Conservation (phyloP, 148 eudicot genomes). For the Nyssa sinensis region DNA sequence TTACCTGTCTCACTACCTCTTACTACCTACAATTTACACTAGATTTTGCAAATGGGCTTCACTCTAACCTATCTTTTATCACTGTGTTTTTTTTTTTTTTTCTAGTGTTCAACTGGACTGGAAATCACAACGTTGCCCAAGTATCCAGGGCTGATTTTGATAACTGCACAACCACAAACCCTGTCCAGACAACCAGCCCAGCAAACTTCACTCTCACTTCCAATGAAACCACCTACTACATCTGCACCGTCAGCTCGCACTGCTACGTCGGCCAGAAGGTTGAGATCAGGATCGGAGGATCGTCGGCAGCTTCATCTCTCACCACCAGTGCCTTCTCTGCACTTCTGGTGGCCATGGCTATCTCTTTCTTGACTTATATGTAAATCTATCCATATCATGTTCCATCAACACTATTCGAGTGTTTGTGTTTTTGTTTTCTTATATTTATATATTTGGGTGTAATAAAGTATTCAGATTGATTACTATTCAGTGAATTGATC, state of each 20-base stretch:
- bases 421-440: no score
- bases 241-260: constrained; percentile 5
- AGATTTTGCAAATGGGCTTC: not conserved
- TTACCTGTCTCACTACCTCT: no score
- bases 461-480: not conserved
- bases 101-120: constrained; percentile 16
- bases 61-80: not conserved
- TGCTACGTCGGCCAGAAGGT: not conserved
- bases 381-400: not conserved
- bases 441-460: not conserved
- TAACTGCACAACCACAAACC: not conserved
- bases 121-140: constrained; percentile 9
- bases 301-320: not conserved
- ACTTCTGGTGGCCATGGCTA: not conserved
- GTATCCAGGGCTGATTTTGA: not conserved
- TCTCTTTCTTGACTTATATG: constrained; percentile 8
- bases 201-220: not conserved
- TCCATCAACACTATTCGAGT: no score
- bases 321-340: not conserved
- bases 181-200: constrained; percentile 9
- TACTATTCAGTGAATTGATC: not conserved
- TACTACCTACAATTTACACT: not conserved
- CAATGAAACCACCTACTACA: constrained; percentile 10
- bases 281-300: not conserved
- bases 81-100: no score